Evolutionary conservation across 208 protist genomes (phyloP), one percentile per base, ranked within the genome.

Genomic region (Crithidia bombi): DNA sequence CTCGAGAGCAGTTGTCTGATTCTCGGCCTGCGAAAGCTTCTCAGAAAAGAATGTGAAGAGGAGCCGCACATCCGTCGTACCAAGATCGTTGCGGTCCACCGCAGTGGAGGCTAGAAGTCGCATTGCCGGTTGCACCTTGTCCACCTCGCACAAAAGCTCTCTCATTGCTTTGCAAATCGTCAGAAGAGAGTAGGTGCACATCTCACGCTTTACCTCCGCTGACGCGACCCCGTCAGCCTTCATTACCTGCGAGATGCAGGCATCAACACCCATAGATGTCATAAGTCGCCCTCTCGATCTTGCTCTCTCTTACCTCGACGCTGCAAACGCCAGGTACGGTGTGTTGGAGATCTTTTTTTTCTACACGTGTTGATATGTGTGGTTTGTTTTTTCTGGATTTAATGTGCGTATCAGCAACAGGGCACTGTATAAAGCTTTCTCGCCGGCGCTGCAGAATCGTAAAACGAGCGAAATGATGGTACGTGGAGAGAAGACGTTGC

Each of bases 11-110:
- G 73, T 58, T 32, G 71, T 70, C 41, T 80, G 58, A 12, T 76
- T 75, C 19, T 81, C 62, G 0, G 71, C 49, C 23, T 83, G 77
- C 15, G 74, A 67, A 56, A 82, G 69, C 54, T 87, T 91, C 23
- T 70, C 68, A 25, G 64, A 67, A 43, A 90, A 91, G 74, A 91
- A 91, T 9, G 51, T 39, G 69, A 83, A 69, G 21, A 92, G 69
- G 50, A 85, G 61, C 23, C 56, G 63, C 23, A 81, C 49, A 54
- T 88, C 81, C n/a, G 64, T 81, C 57, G 58, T 62, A 15, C 54
- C 65, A 21, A 87, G 39, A 36, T 41, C 30, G n/a, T 49, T 12
- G 23, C 87, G 78, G 23, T 55, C 63, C 14, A 73, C 63, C 5
- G 84, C 64, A 36, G 78, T 69, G 4, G 52, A 65, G 25, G 75